phyloP scores from a whole-genome alignment of 2,329 filamentous ascomycete genomes.

The Lasiodiplodia sp. region DNA sequence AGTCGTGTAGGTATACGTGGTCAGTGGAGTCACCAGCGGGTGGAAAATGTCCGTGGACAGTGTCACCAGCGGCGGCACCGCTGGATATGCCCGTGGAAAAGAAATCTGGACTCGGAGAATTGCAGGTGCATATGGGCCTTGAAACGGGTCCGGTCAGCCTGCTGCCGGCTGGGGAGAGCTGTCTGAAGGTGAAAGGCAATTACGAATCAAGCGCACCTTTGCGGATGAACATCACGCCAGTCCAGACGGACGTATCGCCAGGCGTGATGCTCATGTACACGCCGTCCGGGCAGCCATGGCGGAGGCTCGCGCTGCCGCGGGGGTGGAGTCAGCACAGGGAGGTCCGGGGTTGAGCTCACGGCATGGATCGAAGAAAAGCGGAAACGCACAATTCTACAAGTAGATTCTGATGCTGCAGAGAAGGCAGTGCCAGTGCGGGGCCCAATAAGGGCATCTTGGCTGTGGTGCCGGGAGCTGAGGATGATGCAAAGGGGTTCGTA shows the following conservation, averaged over 20 bases:
- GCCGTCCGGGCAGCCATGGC: constrained; percentile 82
- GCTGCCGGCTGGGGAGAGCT: constrained; percentile 15
- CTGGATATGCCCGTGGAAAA: constrained; percentile 82
- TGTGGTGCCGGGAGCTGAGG: constrained; percentile 18
- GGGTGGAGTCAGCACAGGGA: constrained; percentile 23
- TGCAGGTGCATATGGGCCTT: constrained; percentile 88
- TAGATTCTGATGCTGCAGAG: constrained; percentile 76
- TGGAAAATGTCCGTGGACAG: constrained; percentile 96
- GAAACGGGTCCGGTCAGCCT: constrained; percentile 26
- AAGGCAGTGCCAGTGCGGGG: constrained; percentile 39
- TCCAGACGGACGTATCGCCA: constrained; percentile 83
- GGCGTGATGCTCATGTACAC: constrained; percentile 86
- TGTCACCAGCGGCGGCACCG: constrained; percentile 80
- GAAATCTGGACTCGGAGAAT: constrained; percentile 89
- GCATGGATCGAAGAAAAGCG: not conserved
- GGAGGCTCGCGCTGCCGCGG: constrained; percentile 73
- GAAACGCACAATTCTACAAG: constrained; percentile 78
- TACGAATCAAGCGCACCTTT: constrained; percentile 66
- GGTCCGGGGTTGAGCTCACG: constrained; percentile 11
- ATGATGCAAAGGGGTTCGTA: constrained; percentile 7
- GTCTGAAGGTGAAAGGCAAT: constrained; percentile 24
- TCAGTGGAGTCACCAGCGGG: constrained; percentile 87
- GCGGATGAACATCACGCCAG: constrained; percentile 88
- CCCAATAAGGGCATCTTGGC: constrained; percentile 30
- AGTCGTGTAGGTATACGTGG: constrained; percentile 92